Conservation (phyloP, 495 filamentous ascomycete species). For the Filosporella fistucella region DNA sequence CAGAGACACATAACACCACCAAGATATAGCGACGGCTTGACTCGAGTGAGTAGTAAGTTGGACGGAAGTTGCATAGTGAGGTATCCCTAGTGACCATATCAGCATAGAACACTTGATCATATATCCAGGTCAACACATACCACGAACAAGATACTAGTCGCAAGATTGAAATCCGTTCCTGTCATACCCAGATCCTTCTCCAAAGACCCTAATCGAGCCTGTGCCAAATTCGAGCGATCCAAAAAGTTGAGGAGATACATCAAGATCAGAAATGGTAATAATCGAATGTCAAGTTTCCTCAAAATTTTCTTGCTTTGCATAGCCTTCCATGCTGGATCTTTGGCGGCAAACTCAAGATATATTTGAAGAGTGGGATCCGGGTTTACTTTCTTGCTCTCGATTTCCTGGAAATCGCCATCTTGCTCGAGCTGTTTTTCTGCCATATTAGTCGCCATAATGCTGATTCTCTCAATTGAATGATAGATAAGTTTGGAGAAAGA, state of each 20-base stretch:
- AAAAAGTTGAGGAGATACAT: conserved; percentile 37
- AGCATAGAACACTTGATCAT: background rate
- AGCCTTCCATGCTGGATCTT: no score
- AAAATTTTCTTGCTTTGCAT: conserved; percentile 6
- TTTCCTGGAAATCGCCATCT: no score
- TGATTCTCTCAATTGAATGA: no score
- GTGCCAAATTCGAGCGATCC: conserved; percentile 53
- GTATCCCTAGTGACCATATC: conserved; percentile 51
- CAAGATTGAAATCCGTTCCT: conserved; percentile 46
- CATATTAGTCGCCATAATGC: no score
- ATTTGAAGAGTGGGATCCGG: no score
- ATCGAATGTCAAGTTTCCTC: conserved; percentile 9
- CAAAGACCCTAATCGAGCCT: conserved; percentile 38
- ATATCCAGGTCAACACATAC: conserved; percentile 30
- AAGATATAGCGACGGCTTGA: conserved; percentile 56
- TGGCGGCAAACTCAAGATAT: no score
- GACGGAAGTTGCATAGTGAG: conserved; percentile 59
- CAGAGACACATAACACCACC: conserved; percentile 50
- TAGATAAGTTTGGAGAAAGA: no score
- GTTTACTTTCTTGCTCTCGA: no score
- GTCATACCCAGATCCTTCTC: conserved; percentile 40
- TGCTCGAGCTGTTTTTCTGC: no score
- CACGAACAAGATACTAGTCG: conserved; percentile 34
- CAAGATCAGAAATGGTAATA: conserved; percentile 42
- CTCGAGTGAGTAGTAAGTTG: conserved; percentile 49